Evolutionary conservation across 352 stramenopile genomes (phyloP).

Genomic region (Phytophthora pini): DNA sequence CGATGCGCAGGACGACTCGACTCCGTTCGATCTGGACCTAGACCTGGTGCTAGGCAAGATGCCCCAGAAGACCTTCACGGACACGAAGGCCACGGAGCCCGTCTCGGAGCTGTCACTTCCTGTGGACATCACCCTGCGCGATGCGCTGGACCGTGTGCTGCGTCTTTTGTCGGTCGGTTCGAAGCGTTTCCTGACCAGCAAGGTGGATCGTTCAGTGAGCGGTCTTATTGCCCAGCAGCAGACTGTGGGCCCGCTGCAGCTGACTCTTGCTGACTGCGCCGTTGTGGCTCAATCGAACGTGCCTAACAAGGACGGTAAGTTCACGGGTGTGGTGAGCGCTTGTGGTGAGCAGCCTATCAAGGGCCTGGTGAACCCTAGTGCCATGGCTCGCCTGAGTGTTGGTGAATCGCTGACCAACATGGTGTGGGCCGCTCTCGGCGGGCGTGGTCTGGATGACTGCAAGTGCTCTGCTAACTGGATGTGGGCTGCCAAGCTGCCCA

Average conservation of each 20-base stretch:
- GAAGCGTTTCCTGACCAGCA: slow-evolving; percentile 97
- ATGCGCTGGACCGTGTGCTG: slow-evolving; percentile 95
- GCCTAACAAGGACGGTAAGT: slow-evolving; percentile 75
- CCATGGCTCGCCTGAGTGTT: slow-evolving; percentile 97
- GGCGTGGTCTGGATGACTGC: slow-evolving; percentile 95
- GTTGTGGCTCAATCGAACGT: slow-evolving; percentile 98
- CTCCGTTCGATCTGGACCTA: slow-evolving; percentile 97
- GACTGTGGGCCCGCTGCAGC: slow-evolving; percentile 97
- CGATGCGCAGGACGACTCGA: slow-evolving; percentile 95
- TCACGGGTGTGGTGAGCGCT: slow-evolving; percentile 95
- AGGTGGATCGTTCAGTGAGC: slow-evolving; percentile 98
- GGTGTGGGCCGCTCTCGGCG: slow-evolving; percentile 94
- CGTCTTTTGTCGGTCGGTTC: slow-evolving; percentile 97
- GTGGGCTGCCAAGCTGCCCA: slow-evolving; percentile 98
- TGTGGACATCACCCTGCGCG: slow-evolving; percentile 87
- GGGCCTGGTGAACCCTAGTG: slow-evolving; percentile 93
- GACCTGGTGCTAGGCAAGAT: slow-evolving; percentile 99
- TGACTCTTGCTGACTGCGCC: slow-evolving; percentile 97
- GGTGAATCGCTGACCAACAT: slow-evolving; percentile 99
- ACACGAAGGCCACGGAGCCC: slow-evolving; percentile 72
- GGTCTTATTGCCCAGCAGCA: slow-evolving; percentile 98
- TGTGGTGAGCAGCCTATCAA: slow-evolving; percentile 98
- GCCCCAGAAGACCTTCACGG: slow-evolving; percentile 98
- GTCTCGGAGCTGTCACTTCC: slow-evolving; percentile 82
- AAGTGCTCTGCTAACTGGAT: slow-evolving; percentile 99